phyloP scores from a whole-genome alignment of 2,329 filamentous ascomycete species.

The Fusarium albidum region DNA sequence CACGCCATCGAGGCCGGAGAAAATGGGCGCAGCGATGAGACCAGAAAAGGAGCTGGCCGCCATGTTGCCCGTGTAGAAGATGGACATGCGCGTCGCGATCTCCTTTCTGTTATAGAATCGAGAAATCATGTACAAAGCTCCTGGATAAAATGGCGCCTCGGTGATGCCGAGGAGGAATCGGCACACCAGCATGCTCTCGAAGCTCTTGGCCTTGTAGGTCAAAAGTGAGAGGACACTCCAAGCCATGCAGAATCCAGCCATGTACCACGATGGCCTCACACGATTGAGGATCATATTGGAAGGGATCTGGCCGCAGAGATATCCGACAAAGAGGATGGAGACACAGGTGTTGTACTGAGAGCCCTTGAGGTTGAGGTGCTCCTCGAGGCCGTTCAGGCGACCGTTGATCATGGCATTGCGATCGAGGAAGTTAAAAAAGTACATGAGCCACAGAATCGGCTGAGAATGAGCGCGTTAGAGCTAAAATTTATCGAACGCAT shows the following conservation, averaged over 20 bases:
- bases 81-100: slow-evolving; percentile 50
- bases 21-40: slow-evolving; percentile 53
- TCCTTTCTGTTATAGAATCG: slow-evolving; percentile 63
- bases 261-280: slow-evolving; percentile 54
- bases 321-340: slow-evolving; percentile 49
- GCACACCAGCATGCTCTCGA: slow-evolving; percentile 50
- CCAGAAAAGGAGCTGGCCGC: slow-evolving; percentile 51
- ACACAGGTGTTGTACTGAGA: slow-evolving; percentile 46
- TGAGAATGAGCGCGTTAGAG: too few relatives aligned
- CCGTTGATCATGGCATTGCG: slow-evolving; percentile 66
- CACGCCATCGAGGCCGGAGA: slow-evolving; percentile 42
- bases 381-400: slow-evolving; percentile 60
- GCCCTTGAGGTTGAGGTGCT: slow-evolving; percentile 57
- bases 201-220: slow-evolving; percentile 52
- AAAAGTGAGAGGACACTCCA: too few relatives aligned
- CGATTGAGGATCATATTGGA: slow-evolving; percentile 51
- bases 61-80: slow-evolving; percentile 52
- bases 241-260: slow-evolving; percentile 49
- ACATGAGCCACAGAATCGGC: slow-evolving; percentile 48
- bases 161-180: slow-evolving; percentile 52
- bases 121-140: slow-evolving; percentile 52
- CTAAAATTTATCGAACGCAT: too few relatives aligned
- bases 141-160: slow-evolving; percentile 49
- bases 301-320: slow-evolving; percentile 45
- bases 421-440: slow-evolving; percentile 55